Base-by-base conservation (phyloP, 1,284 basidiomycete species). In the Earliella scabrosa region DNA sequence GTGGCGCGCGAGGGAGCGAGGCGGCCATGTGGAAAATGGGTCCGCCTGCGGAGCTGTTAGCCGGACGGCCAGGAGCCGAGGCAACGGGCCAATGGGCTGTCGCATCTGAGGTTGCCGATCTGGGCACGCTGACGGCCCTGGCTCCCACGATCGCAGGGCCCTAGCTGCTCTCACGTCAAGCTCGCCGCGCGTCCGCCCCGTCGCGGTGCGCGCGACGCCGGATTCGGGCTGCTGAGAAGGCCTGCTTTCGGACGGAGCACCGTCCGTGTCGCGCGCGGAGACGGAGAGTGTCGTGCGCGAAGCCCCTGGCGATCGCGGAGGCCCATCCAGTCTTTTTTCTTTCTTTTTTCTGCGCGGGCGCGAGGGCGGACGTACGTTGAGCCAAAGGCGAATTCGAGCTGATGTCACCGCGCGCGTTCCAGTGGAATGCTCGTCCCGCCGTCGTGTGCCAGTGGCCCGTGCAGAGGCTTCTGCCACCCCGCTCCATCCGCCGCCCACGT, bases 111-210 rank as follows among this genome's bases (percentile, higher is more conserved):
- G 31, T 23, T 29, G 27, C 49, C 40, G 9, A n/a, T 27, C 35
- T 21, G 40, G 48, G 54, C 18, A 11, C 21, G 20, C 24, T 38
- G 24, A 41, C 41, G 27, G 29, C 52, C 50, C 52, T 54, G 48
- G 38, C 3, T 50, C 48, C 43, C 54, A 55, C 54, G 48, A 9
- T 9, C 35, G 35, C 47, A 29, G 23, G 41, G 5, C 53, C 53
- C 47, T 50, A 20, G 13, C 16, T 31, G 44, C 43, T 55, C 48
- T 24, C 54, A 55, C 54, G 54, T 55, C 54, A 55, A 26, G 1
- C 54, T 2, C 21, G 23, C 35, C 34, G 43, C 44, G 27, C 35
- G 34, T 45, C 43, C 50, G 44, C 50, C 41, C 50, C n/a, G 8
- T 16, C 39, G 8, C 27, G 39, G 39, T 24, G 21, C 13, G 23